Percentiles rank a stretch among this genome's conserved stretches.
phyloP scores from a whole-genome alignment of 495 filamentous ascomycete genomes.

The Neurospora sp. region DNA sequence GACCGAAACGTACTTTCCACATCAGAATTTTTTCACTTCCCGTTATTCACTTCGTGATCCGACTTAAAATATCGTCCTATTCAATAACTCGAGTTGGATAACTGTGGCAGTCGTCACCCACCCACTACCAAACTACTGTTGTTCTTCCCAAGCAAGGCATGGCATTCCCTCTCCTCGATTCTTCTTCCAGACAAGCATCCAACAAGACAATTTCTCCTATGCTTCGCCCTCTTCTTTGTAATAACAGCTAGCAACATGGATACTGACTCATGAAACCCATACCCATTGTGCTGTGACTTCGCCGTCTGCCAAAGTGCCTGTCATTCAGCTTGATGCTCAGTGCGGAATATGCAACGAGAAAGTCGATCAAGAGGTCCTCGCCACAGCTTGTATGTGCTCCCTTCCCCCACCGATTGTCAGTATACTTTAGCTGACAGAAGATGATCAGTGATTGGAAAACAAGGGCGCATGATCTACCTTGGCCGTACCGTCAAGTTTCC shows the following conservation, averaged over 20 bases:
- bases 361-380: no score
- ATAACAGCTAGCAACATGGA: neutral
- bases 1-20: neutral
- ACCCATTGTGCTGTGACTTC: no score
- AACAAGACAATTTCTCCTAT: neutral
- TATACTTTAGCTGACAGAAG: neutral
- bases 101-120: neutral
- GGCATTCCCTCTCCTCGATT: neutral
- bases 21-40: neutral
- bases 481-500: neutral
- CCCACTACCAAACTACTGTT: neutral
- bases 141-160: neutral
- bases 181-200: neutral
- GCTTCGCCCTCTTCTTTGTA: neutral
- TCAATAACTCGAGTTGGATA: neutral
- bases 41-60: neutral
- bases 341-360: no score
- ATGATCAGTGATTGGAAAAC: neutral
- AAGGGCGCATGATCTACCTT: neutral
- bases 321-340: no score
- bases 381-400: no score
- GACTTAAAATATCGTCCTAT: neutral
- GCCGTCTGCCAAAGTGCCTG: no score
- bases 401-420: no score
- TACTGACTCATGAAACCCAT: neutral